Conservation (phyloP, 805 yeast genomes). For the Myxozyma melibiosi region DNA sequence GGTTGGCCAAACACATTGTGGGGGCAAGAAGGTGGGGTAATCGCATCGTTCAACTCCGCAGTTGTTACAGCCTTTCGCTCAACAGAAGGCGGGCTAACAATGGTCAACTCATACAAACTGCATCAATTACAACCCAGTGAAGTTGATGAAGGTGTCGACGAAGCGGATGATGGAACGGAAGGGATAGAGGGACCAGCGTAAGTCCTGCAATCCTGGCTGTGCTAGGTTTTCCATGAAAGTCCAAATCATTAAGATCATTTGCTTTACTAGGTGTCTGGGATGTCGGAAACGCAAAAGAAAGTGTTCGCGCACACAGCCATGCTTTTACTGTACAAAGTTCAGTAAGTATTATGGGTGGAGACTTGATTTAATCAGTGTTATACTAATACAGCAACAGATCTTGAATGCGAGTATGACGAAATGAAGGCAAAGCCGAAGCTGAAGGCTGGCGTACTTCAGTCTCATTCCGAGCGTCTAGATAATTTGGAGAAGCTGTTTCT, state of each 20-base stretch:
- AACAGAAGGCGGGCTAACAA: too few species aligned
- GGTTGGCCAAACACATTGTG: too few species aligned
- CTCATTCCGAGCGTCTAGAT: constrained; percentile 16
- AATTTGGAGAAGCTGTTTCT: constrained; percentile 16
- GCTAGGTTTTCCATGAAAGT: not conserved
- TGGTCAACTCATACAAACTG: not conserved
- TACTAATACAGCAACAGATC: not conserved
- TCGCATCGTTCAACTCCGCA: too few species aligned
- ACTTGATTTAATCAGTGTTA: not conserved
- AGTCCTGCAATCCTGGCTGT: not conserved
- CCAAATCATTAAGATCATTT: not conserved
- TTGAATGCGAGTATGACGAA: constrained; percentile 21
- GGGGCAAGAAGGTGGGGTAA: too few species aligned
- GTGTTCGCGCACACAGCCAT: constrained; percentile 16
- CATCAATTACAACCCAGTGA: not conserved
- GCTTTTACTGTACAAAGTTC: constrained; percentile 8
- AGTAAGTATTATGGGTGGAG: not conserved
- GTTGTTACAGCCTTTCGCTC: too few species aligned
- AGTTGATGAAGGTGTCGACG: not conserved
- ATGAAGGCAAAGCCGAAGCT: constrained; percentile 8
- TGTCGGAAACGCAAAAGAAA: constrained; percentile 16
- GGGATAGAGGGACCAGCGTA: constrained; percentile 4
- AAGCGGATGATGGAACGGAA: not conserved
- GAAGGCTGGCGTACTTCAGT: constrained; percentile 15
- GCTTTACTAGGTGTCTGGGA: not conserved